Base-by-base conservation (phyloP, 495 filamentous ascomycete genomes). In the Sabuloglossum arenarium region DNA sequence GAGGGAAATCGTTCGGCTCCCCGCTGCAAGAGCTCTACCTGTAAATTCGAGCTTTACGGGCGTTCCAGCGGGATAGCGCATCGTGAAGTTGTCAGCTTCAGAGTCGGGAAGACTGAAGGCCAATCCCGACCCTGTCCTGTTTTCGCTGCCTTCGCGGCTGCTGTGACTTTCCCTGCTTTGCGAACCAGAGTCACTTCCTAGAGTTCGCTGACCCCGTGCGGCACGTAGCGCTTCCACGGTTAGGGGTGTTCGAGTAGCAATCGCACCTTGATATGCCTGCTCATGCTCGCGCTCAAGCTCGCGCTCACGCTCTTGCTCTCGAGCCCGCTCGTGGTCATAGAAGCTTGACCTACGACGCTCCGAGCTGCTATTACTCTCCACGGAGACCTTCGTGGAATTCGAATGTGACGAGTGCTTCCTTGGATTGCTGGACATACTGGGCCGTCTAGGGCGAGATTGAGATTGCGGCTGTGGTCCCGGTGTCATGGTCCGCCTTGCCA, bases 51-150 rank as follows among this genome's bases (percentile, higher is more conserved):
- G 45, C 43, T 52, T 53, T 10, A 58, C 46, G 29, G 32, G 32
- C 12, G 47, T 50, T 45, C 43, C 47, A 23, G 56, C 25, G 19
- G 45, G 24, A 46, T 46, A 47, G 16, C 56, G 56, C 56, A 58
- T 58, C 19, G 43, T 58, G 46, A 58, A 34, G 47, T 32, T 56
- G 24, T 53, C 56, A 43, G 53, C 53, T 30, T 58, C 56, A 16
- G 56, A 52, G n/a, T 58, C 46, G 6, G 47, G 46, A 39, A 53
- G 24, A 14, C 25, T 31, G 42, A 47, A 16, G 10, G 56, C 47
- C 43, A 53, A 16, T 52, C 25, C 56, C 28, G 56, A 34, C 12
- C 27, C 10, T 30, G 56, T 30, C 37, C 56, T 45, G 25, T 31
- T 21, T 34, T 53, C 47, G 37, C 56, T 51, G 28, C 27, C 56